These are phyloP conservation scores for Colletotrichum plurivorum DNA, from an alignment of 2,329 filamentous ascomycete genomes.

Conservation along the genomic window DNA sequence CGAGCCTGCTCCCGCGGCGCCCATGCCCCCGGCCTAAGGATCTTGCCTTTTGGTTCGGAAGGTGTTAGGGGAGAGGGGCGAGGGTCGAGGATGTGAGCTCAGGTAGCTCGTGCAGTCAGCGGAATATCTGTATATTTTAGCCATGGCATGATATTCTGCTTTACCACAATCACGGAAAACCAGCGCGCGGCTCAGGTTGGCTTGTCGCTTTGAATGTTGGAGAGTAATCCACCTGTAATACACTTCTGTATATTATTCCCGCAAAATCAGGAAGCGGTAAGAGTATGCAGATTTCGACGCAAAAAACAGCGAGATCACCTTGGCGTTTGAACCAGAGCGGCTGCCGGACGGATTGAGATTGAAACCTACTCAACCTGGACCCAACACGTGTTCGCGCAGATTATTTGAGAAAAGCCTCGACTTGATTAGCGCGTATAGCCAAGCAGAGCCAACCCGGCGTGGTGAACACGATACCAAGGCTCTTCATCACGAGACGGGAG, in stretches of 20 bases:
- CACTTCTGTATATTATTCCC: constrained; percentile 10
- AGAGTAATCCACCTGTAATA: constrained; percentile 24
- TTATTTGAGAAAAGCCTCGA: no score
- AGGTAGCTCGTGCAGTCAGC: neutral
- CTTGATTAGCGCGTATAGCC: no score
- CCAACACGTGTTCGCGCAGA: no score
- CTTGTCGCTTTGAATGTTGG: neutral
- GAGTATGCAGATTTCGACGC: neutral
- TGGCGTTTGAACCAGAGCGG: no score
- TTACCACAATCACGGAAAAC: neutral
- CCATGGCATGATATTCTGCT: neutral
- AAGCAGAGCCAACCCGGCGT: no score
- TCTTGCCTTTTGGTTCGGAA: neutral
- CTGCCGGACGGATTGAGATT: no score
- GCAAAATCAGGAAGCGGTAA: neutral
- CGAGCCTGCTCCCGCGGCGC: no score
- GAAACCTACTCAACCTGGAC: no score
- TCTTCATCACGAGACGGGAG: no score
- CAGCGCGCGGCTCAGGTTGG: neutral
- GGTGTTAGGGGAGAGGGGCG: neutral
- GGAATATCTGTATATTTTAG: neutral
- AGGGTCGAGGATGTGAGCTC: neutral
- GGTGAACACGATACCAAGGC: no score
- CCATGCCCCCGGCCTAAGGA: neutral
- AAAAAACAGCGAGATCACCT: no score